Evolutionary conservation across 2,329 filamentous ascomycete genomes (phyloP).

Genomic region (Clarireedia sp.): DNA sequence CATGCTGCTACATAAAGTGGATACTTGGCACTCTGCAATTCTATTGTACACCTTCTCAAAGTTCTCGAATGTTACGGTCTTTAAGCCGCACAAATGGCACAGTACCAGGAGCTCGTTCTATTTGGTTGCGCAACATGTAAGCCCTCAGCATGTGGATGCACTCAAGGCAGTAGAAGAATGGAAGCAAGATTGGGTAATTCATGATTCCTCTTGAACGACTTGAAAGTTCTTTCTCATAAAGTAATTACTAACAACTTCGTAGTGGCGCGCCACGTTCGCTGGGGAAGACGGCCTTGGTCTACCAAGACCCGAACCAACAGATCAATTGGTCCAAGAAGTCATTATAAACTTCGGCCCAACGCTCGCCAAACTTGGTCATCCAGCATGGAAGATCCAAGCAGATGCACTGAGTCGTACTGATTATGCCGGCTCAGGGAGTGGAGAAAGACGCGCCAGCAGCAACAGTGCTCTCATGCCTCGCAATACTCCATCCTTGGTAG

Average conservation of each 20-base stretch:
- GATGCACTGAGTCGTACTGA: conserved; percentile 16
- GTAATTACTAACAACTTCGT: not conserved
- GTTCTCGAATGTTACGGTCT: conserved; percentile 19
- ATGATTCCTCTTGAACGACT: not conserved
- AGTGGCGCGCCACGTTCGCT: conserved; percentile 19
- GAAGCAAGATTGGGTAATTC: conserved; percentile 17
- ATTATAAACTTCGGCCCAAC: conserved; percentile 15
- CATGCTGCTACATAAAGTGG: conserved; percentile 23
- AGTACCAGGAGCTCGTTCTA: conserved; percentile 21
- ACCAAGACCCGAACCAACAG: conserved; percentile 3
- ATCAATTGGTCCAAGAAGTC: conserved; percentile 11
- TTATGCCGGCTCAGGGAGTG: conserved; percentile 9
- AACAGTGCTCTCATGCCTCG: not conserved
- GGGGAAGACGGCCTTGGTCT: conserved; percentile 13
- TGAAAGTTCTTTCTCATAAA: not conserved
- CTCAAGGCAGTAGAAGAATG: conserved; percentile 14
- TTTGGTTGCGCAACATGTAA: conserved; percentile 21
- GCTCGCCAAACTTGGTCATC: conserved; percentile 13
- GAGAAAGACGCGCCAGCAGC: not conserved
- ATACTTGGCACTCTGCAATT: conserved; percentile 15
- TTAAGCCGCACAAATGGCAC: conserved; percentile 22
- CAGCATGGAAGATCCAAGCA: conserved; percentile 20
- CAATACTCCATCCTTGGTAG: too few species aligned
- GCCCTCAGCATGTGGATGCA: conserved; percentile 10
- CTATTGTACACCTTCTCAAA: conserved; percentile 19